Evolutionary conservation across 352 stramenopile genomes (phyloP), one percentile per base, ranked within the genome.

Genomic region (Globisporangium apiculatum): DNA sequence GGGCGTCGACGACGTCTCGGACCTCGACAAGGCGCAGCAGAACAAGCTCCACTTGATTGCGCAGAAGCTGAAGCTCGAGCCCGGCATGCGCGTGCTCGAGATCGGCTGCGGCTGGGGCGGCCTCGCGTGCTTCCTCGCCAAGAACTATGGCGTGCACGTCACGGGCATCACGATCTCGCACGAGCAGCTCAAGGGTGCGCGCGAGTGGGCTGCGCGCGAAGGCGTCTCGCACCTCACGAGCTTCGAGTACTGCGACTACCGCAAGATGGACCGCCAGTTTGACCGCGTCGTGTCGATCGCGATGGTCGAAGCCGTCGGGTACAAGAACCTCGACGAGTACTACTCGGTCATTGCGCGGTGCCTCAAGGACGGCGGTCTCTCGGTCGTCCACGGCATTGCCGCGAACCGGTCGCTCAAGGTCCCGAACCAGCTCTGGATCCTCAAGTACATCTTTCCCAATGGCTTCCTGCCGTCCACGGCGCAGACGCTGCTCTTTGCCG

Each of bases 371-470:
- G 72, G 65, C 48, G 87, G 87, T 15, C 68, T 89, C 38, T 71
- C 84, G 36, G 50, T 94, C 46, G 75, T 96, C 57, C 86, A 96
- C 73, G 85, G 83, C 47, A 91, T 94, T 49, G 79, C 80, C 17
- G 78, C 88, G 42, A 90, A 90, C 69, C 79, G 84, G 52, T 94
- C 80, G 60, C 84, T 87, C 58, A 86, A 93, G 76, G 84, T 87
- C 45, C 75, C 79, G 37, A 82, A 77, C 64, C 86, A 89, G 71
- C 73, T 85, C 64, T 96, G 88, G 79, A 90, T 96, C 62, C 79
- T 93, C 61, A 93, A 91, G 71, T 95, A 93, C 78, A 96, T 96
- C 70, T 96, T 96, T 68, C 87, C 87, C 24, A 94, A 94, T 55
- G 87, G 87, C 58, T 91, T 93, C 70, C 48, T 94, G 57, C 84